Evolutionary conservation across 176 grass and related monocot genomes (phyloP).

Genomic region (Otatea glauca): DNA sequence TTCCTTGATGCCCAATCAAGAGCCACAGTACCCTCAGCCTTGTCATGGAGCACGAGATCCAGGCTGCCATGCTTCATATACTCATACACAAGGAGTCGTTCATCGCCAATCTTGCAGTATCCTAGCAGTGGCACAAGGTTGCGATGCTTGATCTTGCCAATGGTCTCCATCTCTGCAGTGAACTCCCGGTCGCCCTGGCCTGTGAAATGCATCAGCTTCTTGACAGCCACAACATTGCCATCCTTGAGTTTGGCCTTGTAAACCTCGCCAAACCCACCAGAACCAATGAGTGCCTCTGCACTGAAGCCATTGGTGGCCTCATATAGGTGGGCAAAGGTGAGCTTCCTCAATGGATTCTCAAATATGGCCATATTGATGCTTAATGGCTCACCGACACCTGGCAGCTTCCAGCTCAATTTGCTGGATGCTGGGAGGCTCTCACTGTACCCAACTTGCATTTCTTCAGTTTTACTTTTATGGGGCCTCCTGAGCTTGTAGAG

Average conservation of each 20-base stretch:
- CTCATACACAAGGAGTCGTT: constrained; percentile 67
- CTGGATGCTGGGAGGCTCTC: constrained; percentile 57
- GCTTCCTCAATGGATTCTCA: constrained; percentile 63
- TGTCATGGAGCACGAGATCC: constrained; percentile 61
- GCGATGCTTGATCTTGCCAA: constrained; percentile 72
- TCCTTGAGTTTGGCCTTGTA: constrained; percentile 70
- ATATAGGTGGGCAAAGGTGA: constrained; percentile 64
- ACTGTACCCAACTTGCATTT: constrained; percentile 27
- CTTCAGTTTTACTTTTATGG: constrained; percentile 35
- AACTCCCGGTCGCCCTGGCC: constrained; percentile 71
- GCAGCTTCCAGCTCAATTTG: constrained; percentile 62
- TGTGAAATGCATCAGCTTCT: constrained; percentile 73
- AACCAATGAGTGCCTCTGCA: constrained; percentile 60
- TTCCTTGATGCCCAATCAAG: constrained; percentile 65
- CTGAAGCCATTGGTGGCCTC: constrained; percentile 76
- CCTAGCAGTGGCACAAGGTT: constrained; percentile 65
- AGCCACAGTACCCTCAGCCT: not conserved
- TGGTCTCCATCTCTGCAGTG: constrained; percentile 77
- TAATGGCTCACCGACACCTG: constrained; percentile 52
- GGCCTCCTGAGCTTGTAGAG: constrained; percentile 59
- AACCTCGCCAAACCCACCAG: constrained; percentile 73
- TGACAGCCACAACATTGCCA: constrained; percentile 60
- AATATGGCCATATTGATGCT: constrained; percentile 78
- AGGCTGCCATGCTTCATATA: constrained; percentile 77
- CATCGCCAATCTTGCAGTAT: constrained; percentile 70